Evolutionary conservation across 441 rosid genomes (phyloP).

Genomic region (Euphorbia celastroides): DNA sequence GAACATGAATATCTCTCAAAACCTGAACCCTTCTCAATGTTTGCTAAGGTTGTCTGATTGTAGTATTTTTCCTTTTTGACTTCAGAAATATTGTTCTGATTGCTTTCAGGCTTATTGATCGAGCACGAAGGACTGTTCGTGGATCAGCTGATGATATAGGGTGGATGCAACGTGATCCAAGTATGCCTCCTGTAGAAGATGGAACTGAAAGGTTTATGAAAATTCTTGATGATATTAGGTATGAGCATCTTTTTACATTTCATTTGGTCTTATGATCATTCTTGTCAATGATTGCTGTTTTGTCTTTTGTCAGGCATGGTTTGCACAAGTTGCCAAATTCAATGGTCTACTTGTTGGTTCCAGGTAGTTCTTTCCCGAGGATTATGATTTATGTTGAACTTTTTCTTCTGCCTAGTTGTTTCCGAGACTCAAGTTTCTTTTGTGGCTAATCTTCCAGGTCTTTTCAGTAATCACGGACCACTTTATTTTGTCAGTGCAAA

Average conservation of each 20-base stretch:
- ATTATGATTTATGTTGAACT: too few relatives aligned
- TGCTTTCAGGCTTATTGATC: constrained; percentile 65
- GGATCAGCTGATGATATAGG: constrained; percentile 97
- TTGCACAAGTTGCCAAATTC: constrained; percentile 79
- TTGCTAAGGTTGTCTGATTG: not conserved
- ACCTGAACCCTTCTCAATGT: not conserved
- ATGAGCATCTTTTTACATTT: constrained; percentile 23
- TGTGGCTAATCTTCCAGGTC: constrained; percentile 45
- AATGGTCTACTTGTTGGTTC: constrained; percentile 81
- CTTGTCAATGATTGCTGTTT: constrained; percentile 19
- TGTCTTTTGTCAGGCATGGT: constrained; percentile 68
- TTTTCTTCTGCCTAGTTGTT: too few relatives aligned
- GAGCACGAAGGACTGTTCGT: constrained; percentile 81
- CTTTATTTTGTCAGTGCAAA: constrained; percentile 86
- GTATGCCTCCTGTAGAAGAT: constrained; percentile 85
- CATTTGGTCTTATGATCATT: constrained; percentile 18
- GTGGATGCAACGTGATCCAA: constrained; percentile 68
- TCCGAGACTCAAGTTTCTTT: not conserved
- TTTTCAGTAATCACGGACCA: constrained; percentile 96
- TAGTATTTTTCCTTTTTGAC: not conserved
- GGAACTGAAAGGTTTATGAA: constrained; percentile 68
- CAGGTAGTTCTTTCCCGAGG: constrained; percentile 40
- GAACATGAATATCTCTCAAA: constrained; percentile 1
- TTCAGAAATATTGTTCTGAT: constrained; percentile 7
- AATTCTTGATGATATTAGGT: constrained; percentile 84